Base-by-base conservation (phyloP, 1,284 basidiomycete species). In the Ustilago curta region DNA sequence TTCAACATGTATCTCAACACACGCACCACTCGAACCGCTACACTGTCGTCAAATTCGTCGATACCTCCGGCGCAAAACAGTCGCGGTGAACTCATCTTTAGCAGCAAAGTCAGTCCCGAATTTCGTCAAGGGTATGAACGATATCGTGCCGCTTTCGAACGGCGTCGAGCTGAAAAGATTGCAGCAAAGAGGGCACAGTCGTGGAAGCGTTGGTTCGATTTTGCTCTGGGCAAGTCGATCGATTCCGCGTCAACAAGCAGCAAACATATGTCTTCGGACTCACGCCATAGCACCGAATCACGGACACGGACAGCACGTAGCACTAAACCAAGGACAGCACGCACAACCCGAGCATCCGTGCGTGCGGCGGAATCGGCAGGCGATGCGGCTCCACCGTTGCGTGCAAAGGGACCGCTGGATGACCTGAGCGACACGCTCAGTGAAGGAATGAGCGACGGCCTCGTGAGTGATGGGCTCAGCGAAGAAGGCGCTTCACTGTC, bases 1-100 rank as follows among this genome's bases (percentile, higher is more conserved):
- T 92, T 97, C 85, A 98, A 99, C 86, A 96, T 99, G 91, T 94
- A 95, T 83, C 89, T 99, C 78, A 98, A 98, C 87, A 93, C 96
- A 79, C 91, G 93, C 55, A 90, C 91, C 75, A 48, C 32, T 27
- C 54, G 54, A 11, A 48, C 32, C 8, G 32, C 44, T 14, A 31
- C 43, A 2, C 21, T 44, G 31, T 35, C 42, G 2, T 11, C 35
- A 35, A 8, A 44, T 1, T 88, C 92, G 2, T 90, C 92, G 9
- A 96, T 97, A 42, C 95, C 95, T 1, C 94, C 94, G 0, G 89
- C 93, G 7, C 88, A 87, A 39, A 97, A 96, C 85, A 94, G 95
- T 4, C 91, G 95, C 14, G 96, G 97, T 49, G 96, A 99, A 83
- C 90, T 99, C 70, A 95, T 99, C 72, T 97, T 99, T 85, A 95